Evolutionary conservation across 2,329 filamentous ascomycete genomes (phyloP).

Genomic region (Paradendryphiella salina): DNA sequence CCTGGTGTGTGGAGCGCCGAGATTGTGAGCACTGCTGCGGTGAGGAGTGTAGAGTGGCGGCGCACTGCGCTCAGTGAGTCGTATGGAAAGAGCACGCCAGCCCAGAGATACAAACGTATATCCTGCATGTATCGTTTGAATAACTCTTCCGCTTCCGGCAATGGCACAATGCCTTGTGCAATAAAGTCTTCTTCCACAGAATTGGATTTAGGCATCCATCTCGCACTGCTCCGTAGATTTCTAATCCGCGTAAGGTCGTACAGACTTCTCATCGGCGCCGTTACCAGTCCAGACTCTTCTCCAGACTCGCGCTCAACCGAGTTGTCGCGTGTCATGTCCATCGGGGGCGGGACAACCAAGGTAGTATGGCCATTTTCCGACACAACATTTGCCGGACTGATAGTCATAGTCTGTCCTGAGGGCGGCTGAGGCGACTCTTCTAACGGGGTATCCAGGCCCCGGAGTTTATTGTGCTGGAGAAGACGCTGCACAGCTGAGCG

Average conservation of each 20-base stretch:
- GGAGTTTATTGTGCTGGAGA: constrained; percentile 34
- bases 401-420: constrained; percentile 17
- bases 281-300: constrained; percentile 33
- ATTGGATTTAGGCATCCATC: constrained; percentile 31
- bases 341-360: constrained; percentile 33
- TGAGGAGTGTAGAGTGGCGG: constrained; percentile 38
- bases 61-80: constrained; percentile 35
- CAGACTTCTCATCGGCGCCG: constrained; percentile 42
- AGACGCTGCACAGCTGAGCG: constrained; percentile 35
- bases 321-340: constrained; percentile 43
- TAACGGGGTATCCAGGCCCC: constrained; percentile 23
- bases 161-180: constrained; percentile 32
- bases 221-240: constrained; percentile 37
- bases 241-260: constrained; percentile 42
- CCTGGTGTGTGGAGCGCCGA: constrained; percentile 38
- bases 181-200: constrained; percentile 41
- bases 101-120: constrained; percentile 41
- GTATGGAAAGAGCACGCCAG: constrained; percentile 38
- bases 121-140: constrained; percentile 38
- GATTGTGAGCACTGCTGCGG: constrained; percentile 38
- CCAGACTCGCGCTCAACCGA: constrained; percentile 36
- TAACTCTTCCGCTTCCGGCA: constrained; percentile 36
- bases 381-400: constrained; percentile 32
- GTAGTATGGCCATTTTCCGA: constrained; percentile 31
- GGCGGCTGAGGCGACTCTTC: constrained; percentile 18